Conservation (phyloP, 352 stramenopile genomes). For the Elongisporangium prolatum region DNA sequence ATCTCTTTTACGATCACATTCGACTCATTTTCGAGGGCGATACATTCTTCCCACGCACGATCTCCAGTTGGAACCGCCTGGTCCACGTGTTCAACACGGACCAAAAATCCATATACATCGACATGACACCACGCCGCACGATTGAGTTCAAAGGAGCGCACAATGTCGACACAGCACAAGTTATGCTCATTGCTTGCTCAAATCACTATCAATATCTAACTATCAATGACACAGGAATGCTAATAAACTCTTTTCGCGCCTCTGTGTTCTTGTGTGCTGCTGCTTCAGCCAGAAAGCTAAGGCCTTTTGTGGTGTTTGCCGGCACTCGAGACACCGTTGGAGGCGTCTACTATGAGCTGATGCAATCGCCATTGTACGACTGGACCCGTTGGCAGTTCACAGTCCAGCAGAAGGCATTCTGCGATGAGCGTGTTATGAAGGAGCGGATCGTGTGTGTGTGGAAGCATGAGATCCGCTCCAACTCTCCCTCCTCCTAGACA, state of each 20-base stretch:
- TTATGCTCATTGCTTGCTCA: too few relatives aligned
- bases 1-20: too few relatives aligned
- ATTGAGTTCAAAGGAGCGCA: too few relatives aligned
- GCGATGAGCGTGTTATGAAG: not conserved
- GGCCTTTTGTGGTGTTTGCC: not conserved
- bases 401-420: slow-evolving; percentile 3
- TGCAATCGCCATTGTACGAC: not conserved
- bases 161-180: too few relatives aligned
- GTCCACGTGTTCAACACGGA: slow-evolving; percentile 6
- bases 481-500: slow-evolving; percentile 1
- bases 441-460: not conserved
- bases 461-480: not conserved
- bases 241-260: slow-evolving; percentile 1
- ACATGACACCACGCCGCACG: slow-evolving; percentile 4
- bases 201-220: too few relatives aligned
- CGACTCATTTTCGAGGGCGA: too few relatives aligned
- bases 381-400: slow-evolving; percentile 1
- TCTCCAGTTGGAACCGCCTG: too few relatives aligned
- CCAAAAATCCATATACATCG: slow-evolving; percentile 9
- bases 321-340: not conserved
- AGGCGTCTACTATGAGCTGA: not conserved
- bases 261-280: slow-evolving; percentile 1
- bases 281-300: not conserved
- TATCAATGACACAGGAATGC: too few relatives aligned
- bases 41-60: too few relatives aligned